A percentile compares a stretch with the other conserved stretches of the same genome.
Evolutionary conservation across 1,284 basidiomycete species (phyloP).

Genomic region (Moniliophthora roreri): DNA sequence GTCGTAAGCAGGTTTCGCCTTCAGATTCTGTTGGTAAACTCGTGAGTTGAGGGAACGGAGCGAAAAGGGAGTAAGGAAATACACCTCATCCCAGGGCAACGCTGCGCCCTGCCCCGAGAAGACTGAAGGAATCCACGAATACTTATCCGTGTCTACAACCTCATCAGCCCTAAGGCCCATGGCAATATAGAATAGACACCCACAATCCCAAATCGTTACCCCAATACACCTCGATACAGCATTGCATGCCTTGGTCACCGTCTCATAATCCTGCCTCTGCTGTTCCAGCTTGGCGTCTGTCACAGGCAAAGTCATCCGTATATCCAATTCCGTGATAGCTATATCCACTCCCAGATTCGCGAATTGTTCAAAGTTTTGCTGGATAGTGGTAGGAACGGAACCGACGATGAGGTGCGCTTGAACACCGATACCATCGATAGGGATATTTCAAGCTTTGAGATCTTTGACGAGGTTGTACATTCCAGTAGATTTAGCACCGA

Average conservation of each 20-base stretch:
- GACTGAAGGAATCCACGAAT: constrained; percentile 50
- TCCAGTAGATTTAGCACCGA: constrained; percentile 50
- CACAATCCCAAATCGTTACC: constrained; percentile 52
- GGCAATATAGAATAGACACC: neutral
- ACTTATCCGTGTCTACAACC: constrained; percentile 25
- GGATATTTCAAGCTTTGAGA: constrained; percentile 43
- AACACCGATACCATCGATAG: constrained; percentile 58
- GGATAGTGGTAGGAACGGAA: constrained; percentile 41
- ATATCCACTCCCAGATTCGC: constrained; percentile 55
- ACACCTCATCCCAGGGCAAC: constrained; percentile 46
- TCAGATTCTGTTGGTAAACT: no score
- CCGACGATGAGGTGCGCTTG: constrained; percentile 56
- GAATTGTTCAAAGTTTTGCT: constrained; percentile 46
- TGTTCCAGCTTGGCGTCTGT: constrained; percentile 46
- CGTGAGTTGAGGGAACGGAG: no score
- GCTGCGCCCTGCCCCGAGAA: constrained; percentile 50
- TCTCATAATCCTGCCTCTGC: constrained; percentile 55
- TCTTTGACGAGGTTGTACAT: constrained; percentile 49
- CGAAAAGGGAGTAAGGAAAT: constrained; percentile 15
- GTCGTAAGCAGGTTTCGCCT: no score
- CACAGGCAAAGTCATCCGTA: constrained; percentile 53
- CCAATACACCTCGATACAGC: constrained; percentile 51
- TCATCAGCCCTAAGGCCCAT: neutral
- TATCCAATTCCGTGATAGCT: constrained; percentile 64
- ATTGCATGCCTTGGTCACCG: constrained; percentile 52